Conservation (phyloP, 148 eudicot species). For the Persicaria tinctoria region DNA sequence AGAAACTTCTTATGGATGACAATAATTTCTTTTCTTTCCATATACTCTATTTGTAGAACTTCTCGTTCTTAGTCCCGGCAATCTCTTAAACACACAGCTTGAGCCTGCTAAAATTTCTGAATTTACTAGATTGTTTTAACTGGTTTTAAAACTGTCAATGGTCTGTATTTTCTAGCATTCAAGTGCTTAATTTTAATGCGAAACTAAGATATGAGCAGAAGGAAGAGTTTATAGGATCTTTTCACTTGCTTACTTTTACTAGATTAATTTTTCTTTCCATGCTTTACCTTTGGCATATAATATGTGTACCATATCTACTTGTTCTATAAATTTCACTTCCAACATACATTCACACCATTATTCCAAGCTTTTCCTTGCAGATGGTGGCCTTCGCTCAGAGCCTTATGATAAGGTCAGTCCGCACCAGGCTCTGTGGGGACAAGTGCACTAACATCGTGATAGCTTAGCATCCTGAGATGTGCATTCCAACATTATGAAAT, state of each 20-base stretch:
- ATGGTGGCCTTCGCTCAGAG: constrained; percentile 39
- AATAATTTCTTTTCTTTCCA: background rate
- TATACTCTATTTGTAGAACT: background rate
- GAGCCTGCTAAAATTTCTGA: too few relatives aligned
- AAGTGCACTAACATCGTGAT: constrained; percentile 15
- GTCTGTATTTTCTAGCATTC: background rate
- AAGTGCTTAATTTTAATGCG: background rate
- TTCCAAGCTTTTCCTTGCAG: constrained; percentile 16
- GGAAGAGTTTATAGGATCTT: background rate
- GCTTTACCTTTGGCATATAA: background rate
- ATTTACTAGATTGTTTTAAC: background rate
- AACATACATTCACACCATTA: background rate
- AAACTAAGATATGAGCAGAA: background rate
- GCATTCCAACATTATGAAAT: background rate
- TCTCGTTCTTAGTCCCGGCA: background rate
- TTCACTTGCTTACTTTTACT: background rate
- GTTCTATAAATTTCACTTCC: background rate
- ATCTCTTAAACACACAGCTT: background rate
- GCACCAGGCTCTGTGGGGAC: constrained; percentile 7
- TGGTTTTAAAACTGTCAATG: background rate
- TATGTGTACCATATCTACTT: background rate
- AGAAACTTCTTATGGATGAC: background rate
- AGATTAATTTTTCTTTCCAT: background rate
- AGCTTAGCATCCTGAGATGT: constrained; percentile 3
- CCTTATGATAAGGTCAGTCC: constrained; percentile 28